Evolutionary conservation across 2,329 filamentous ascomycete genomes (phyloP).

Genomic region (Massarina eburnea): DNA sequence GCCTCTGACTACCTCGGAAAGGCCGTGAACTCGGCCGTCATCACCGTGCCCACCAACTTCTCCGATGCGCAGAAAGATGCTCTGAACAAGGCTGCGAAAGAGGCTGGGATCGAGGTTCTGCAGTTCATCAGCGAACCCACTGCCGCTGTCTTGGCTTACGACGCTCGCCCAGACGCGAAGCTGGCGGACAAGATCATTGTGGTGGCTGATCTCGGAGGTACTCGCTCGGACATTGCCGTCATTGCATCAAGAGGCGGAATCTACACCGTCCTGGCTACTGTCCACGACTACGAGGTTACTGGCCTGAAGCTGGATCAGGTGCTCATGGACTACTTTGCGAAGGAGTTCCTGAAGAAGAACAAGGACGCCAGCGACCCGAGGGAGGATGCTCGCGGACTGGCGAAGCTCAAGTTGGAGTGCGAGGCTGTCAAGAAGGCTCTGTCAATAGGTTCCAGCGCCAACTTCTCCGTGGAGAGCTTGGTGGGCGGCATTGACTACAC

Average conservation of each 20-base stretch:
- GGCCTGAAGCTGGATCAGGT: conserved; percentile 86
- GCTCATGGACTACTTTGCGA: conserved; percentile 93
- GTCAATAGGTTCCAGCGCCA: conserved; percentile 82
- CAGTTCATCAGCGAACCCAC: conserved; percentile 93
- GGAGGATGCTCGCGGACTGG: conserved; percentile 75
- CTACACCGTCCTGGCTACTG: conserved; percentile 91
- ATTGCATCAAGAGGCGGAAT: conserved; percentile 90
- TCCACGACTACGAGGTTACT: conserved; percentile 92
- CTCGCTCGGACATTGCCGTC: conserved; percentile 86
- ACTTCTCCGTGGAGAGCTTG: conserved; percentile 90
- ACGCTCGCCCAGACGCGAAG: conserved; percentile 75
- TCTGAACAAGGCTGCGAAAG: conserved; percentile 73
- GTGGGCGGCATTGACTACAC: conserved; percentile 88
- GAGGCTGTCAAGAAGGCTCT: conserved; percentile 92
- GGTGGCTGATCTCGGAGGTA: conserved; percentile 90
- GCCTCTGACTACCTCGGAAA: conserved; percentile 93
- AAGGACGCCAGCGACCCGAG: conserved; percentile 73
- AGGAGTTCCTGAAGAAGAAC: conserved; percentile 99
- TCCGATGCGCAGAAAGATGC: conserved; percentile 82
- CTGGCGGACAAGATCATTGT: conserved; percentile 85
- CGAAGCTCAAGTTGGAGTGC: conserved; percentile 89
- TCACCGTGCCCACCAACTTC: conserved; percentile 94
- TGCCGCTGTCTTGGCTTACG: conserved; percentile 85
- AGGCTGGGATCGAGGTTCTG: conserved; percentile 82
- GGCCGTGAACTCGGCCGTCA: conserved; percentile 89